Evolutionary conservation across 805 yeast genomes (phyloP), one percentile per base, ranked within the genome.

Genomic region (Barnettozyma botsteinii): DNA sequence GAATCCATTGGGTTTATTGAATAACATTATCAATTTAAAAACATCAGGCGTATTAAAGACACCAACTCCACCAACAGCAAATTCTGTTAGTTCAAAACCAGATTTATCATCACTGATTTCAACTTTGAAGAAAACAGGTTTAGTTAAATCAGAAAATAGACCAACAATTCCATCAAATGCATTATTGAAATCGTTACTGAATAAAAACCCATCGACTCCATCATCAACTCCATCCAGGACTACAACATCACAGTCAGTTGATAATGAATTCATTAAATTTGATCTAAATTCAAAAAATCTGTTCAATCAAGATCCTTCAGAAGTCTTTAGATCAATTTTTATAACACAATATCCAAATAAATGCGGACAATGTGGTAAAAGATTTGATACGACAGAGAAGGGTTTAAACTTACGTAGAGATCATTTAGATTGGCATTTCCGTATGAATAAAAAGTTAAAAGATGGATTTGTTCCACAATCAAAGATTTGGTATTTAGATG

Each of bases 381-480:
- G 99, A 47, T 93, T 87, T 57, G 69, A 76, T 4, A 72, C 73
- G 38, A 75, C 79, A 26, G 65, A 61, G 3, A 73, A 69, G 35
- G 94, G 87, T 13, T 64, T 61, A 28, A 61, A 61, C 6, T 62
- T 64, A 35, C 73, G 74, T 43, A 75, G 80, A 37, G 69, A 75
- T 14, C 98, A 93, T 62, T 65, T 87, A 49, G 98, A 91, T 61
- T 91, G 97, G 97, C 98, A 91, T 66, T 88, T 87, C 67, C 75
- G 98, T 52, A 83, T 86, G 32, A 91, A 87, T 60, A 86, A 85
- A 57, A 80, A 83, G 52, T 67, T 85, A 35, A 75, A 77, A 33
- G 73, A 70, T 41, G 73, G 74, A 22, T 55, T 58, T 21, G 48
- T 55, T 30, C 79, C 81, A 32, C 89, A 85, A 56, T 80, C 85